phyloP scores from a whole-genome alignment of 345 rosid genomes.

The Eucalyptus coolabah region DNA sequence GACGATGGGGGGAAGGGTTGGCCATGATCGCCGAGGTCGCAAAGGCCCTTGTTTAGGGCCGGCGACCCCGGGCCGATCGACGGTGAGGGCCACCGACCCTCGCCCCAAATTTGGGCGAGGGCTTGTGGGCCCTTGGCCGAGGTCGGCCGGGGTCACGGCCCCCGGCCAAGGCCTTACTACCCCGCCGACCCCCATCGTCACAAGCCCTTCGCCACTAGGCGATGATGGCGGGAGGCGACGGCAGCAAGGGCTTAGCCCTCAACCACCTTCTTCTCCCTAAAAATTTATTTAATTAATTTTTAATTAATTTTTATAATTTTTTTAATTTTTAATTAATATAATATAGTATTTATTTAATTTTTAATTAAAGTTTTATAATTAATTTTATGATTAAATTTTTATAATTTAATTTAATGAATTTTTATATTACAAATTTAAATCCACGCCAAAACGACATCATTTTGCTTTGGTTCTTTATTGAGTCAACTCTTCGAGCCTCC shows the following conservation, averaged over 20 bases:
- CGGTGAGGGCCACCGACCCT: rapidly evolving
- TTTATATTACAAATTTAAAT: no score
- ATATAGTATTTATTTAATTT: no score
- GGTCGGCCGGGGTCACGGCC: rapidly evolving
- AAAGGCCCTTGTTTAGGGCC: no score
- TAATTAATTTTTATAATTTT: no score
- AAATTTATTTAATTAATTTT: no score
- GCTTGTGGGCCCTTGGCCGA: rapidly evolving
- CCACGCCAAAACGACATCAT: no score
- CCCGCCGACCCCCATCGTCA: rapidly evolving
- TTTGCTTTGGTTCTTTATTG: rapidly evolving
- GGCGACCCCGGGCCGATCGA: rapidly evolving
- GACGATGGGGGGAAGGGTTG: rapidly evolving
- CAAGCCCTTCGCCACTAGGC: no score
- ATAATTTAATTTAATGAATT: no score
- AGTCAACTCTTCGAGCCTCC: no score
- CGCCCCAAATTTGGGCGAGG: rapidly evolving
- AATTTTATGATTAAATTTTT: no score
- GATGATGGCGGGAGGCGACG: rapidly evolving
- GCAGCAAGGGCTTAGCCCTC: rapidly evolving
- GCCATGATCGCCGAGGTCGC: rapidly evolving
- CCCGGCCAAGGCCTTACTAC: rapidly evolving
- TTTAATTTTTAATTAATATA: no score
- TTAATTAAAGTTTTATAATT: no score
- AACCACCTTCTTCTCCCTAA: rapidly evolving